phyloP scores from a whole-genome alignment of 805 yeast genomes.

The Ogataea haglerorum region DNA sequence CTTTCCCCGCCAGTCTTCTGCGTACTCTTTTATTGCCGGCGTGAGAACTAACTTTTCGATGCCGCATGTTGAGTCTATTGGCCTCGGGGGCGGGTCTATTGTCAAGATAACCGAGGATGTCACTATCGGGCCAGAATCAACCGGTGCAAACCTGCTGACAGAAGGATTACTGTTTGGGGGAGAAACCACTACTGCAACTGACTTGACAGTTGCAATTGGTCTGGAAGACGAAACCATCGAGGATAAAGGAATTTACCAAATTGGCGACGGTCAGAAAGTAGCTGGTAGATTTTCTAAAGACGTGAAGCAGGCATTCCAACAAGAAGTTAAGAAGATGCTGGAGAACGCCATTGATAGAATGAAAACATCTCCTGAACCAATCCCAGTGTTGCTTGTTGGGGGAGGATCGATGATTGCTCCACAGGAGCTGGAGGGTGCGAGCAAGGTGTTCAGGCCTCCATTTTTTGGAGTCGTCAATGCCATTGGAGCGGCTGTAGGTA shows the following conservation, averaged over 20 bases:
- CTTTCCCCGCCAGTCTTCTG: constrained; percentile 8
- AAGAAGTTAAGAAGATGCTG: constrained; percentile 25
- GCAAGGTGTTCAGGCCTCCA: constrained; percentile 39
- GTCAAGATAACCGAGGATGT: not conserved
- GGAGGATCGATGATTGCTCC: constrained; percentile 48
- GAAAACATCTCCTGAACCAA: constrained; percentile 40
- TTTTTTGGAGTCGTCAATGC: constrained; percentile 45
- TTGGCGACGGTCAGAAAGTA: constrained; percentile 25
- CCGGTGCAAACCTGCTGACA: constrained; percentile 3
- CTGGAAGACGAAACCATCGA: constrained; percentile 2
- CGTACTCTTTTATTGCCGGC: constrained; percentile 8
- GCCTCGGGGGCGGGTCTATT: constrained; percentile 8
- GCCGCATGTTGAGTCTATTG: constrained; percentile 10
- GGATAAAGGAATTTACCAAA: constrained; percentile 23
- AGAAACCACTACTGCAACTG: not conserved
- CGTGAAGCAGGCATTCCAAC: constrained; percentile 1
- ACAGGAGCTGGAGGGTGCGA: constrained; percentile 35
- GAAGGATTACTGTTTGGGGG: constrained; percentile 6
- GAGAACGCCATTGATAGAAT: constrained; percentile 41
- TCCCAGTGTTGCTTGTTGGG: constrained; percentile 44
- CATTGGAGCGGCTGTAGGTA: constrained; percentile 48
- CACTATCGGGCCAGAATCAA: constrained; percentile 5
- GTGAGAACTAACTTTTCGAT: constrained; percentile 9
- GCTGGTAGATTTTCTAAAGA: constrained; percentile 6
- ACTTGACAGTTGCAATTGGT: constrained; percentile 11